Percentiles rank a stretch among this genome's conserved stretches.
Conservation (phyloP, 495 filamentous ascomycete species). For the Pyrenopolyporus hunteri region DNA sequence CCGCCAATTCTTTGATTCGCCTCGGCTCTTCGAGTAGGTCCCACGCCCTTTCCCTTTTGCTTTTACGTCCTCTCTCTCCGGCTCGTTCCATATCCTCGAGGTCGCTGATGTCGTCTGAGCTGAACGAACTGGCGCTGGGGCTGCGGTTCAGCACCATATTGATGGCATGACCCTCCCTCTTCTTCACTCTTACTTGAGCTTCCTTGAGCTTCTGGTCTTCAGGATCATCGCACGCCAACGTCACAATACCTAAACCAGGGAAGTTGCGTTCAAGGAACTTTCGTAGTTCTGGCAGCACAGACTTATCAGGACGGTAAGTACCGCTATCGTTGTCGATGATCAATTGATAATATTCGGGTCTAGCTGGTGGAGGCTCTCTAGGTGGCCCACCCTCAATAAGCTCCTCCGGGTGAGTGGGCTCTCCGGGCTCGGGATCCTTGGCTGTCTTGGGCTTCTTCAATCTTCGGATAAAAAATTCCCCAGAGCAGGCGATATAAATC, state of each 20-base stretch:
- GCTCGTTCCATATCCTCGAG: conserved; percentile 60
- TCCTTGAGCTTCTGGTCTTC: conserved; percentile 62
- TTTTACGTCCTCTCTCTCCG: conserved; percentile 41
- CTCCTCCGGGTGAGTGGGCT: conserved; percentile 37
- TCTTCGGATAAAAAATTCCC: conserved; percentile 89
- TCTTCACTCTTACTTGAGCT: conserved; percentile 58
- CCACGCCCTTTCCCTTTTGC: conserved; percentile 52
- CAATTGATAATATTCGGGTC: conserved; percentile 78
- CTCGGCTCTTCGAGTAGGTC: conserved; percentile 50
- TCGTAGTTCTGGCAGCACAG: conserved; percentile 71
- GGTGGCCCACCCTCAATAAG: conserved; percentile 47
- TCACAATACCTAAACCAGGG: conserved; percentile 72
- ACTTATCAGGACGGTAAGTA: conserved; percentile 85
- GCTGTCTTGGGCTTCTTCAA: conserved; percentile 42
- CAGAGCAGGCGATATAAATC: conserved; percentile 86
- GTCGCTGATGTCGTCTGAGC: conserved; percentile 77
- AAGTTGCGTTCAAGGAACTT: conserved; percentile 72
- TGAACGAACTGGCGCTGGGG: conserved; percentile 60
- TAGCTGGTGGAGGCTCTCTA: conserved; percentile 50
- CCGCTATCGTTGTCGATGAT: conserved; percentile 95
- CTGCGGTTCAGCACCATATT: conserved; percentile 70
- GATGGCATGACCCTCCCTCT: conserved; percentile 64
- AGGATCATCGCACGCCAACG: conserved; percentile 74
- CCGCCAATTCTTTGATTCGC: conserved; percentile 36
- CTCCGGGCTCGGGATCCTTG: conserved; percentile 22